These are phyloP conservation scores for Lodderomyces margitis DNA, from an alignment of 1,139 yeast species.

Conservation along the genomic window DNA sequence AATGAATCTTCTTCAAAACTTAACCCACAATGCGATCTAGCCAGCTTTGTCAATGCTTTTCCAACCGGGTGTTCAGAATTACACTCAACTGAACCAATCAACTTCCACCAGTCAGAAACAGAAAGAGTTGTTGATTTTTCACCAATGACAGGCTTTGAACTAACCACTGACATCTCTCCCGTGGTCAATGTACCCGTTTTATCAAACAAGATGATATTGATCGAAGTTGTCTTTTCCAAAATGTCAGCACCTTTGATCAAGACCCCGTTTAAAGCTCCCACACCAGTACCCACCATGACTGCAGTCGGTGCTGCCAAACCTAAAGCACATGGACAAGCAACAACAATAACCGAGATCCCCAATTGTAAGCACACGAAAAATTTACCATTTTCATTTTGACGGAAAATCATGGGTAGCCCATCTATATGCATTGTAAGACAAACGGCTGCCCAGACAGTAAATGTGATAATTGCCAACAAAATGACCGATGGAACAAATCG, in stretches of 20 bases:
- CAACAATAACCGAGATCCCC: constrained; percentile 92
- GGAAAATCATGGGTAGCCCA: constrained; percentile 54
- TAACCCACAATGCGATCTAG: constrained; percentile 26
- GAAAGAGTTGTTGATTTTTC: constrained; percentile 10
- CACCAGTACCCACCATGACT: constrained; percentile 97
- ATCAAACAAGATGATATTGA: constrained; percentile 78
- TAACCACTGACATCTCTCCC: constrained; percentile 68
- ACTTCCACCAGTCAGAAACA: constrained; percentile 49
- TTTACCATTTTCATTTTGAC: constrained; percentile 52
- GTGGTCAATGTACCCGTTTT: constrained; percentile 94
- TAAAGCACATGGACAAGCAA: constrained; percentile 97
- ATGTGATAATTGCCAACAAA: constrained; percentile 59
- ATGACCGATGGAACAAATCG: constrained; percentile 81
- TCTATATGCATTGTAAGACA: constrained; percentile 32
- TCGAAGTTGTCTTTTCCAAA: constrained; percentile 67
- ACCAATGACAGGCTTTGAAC: constrained; percentile 11
- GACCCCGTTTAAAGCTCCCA: constrained; percentile 88
- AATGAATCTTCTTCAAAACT: constrained; percentile 35
- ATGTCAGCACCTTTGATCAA: constrained; percentile 92
- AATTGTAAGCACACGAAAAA: constrained; percentile 71
- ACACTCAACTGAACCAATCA: constrained; percentile 62
- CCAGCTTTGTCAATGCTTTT: constrained; percentile 52
- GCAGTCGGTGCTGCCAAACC: constrained; percentile 99
- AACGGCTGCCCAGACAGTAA: constrained; percentile 60
- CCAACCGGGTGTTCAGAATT: constrained; percentile 91